Evolutionary conservation across 306 rosid genomes (phyloP).

Genomic region (Cercis canadensis): DNA sequence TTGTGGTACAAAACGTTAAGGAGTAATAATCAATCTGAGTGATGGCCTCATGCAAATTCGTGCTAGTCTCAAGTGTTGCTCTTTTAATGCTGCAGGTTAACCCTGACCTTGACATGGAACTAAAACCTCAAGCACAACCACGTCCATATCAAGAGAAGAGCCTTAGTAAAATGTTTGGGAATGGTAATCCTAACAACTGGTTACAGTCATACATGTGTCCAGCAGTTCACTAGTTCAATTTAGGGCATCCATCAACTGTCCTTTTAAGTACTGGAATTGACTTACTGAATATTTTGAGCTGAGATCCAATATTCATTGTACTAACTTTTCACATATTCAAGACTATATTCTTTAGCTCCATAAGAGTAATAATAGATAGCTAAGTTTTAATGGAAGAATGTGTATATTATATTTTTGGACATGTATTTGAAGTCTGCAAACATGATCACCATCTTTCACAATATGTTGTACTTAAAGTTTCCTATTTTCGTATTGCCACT

Average conservation of each 20-base stretch:
- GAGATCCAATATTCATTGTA: neutral
- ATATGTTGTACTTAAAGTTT: too few relatives aligned
- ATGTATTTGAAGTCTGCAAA: slow-evolving; percentile 3
- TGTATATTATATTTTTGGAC: neutral
- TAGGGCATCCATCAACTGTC: neutral
- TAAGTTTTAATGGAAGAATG: slow-evolving; percentile 24
- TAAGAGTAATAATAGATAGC: neutral
- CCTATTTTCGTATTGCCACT: too few relatives aligned
- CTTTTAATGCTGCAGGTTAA: slow-evolving; percentile 68
- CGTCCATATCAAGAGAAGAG: slow-evolving; percentile 99
- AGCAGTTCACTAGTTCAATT: slow-evolving; percentile 24
- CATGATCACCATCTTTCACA: too few relatives aligned
- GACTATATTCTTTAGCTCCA: slow-evolving; percentile 19
- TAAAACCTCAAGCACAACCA: slow-evolving; percentile 98
- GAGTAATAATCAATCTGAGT: slow-evolving; percentile 11
- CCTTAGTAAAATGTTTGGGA: slow-evolving; percentile 99
- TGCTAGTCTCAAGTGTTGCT: slow-evolving; percentile 18
- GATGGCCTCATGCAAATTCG: slow-evolving; percentile 23
- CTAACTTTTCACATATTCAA: slow-evolving; percentile 21
- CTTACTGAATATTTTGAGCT: slow-evolving; percentile 8
- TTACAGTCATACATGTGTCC: slow-evolving; percentile 15
- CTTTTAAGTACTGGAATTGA: slow-evolving; percentile 17
- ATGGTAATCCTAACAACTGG: slow-evolving; percentile 58
- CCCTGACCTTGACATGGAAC: slow-evolving; percentile 94
- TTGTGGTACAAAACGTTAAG: slow-evolving; percentile 9